Percentiles rank a stretch among this genome's conserved stretches.
These are phyloP conservation scores for Ploettnerulaceae sp. DNA, from an alignment of 2,329 filamentous ascomycete species.

Conservation along the genomic window DNA sequence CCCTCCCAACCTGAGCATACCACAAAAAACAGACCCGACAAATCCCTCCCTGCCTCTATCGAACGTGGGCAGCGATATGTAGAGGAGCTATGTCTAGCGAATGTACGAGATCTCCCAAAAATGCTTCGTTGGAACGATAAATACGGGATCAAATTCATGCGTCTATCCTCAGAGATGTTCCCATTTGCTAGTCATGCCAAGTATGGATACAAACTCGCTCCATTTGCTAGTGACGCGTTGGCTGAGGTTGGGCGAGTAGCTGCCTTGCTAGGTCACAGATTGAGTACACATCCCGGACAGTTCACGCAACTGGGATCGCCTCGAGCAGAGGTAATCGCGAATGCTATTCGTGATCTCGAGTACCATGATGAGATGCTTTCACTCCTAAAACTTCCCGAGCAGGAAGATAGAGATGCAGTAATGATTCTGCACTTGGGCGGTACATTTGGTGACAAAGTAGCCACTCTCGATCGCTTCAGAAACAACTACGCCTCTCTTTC, in stretches of 20 bases:
- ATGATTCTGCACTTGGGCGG: constrained; percentile 96
- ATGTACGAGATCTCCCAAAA: constrained; percentile 77
- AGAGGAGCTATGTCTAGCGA: constrained; percentile 71
- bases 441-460: constrained; percentile 70
- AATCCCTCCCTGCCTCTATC: constrained; percentile 59
- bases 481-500: constrained; percentile 52
- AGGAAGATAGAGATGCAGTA: constrained; percentile 78
- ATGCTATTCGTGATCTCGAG: constrained; percentile 73
- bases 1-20: constrained; percentile 72
- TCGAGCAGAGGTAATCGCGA: constrained; percentile 68
- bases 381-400: constrained; percentile 69
- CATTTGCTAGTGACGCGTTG: constrained; percentile 75
- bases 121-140: constrained; percentile 89
- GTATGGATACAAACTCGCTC: constrained; percentile 78
- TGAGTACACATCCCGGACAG: constrained; percentile 88
- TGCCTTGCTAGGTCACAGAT: constrained; percentile 71
- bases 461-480: constrained; percentile 48
- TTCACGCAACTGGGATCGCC: constrained; percentile 91
- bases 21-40: constrained; percentile 83
- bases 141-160: constrained; percentile 88
- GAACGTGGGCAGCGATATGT: constrained; percentile 68
- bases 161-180: constrained; percentile 93
- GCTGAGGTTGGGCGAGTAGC: constrained; percentile 73
- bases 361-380: constrained; percentile 85
- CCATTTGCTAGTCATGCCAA: constrained; percentile 87